These are phyloP conservation scores for Termitomyces sp. DNA, from an alignment of 768 basidiomycete species.

Conservation along the genomic window DNA sequence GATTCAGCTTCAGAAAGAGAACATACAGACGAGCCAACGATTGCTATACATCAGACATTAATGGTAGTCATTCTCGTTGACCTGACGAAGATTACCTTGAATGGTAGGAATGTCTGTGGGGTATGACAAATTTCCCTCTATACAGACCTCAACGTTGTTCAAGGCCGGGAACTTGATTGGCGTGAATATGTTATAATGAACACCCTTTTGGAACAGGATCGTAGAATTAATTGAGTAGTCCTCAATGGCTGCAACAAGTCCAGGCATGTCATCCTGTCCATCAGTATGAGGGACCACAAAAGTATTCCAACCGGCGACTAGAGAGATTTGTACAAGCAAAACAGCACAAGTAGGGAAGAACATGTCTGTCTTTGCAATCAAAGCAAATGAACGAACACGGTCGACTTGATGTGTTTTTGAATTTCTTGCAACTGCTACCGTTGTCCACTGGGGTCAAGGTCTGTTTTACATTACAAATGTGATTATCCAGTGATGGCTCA, in stretches of 20 bases:
- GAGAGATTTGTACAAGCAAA: conserved; percentile 18
- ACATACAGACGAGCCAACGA: conserved; percentile 41
- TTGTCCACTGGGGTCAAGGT: too few species aligned
- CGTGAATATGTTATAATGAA: conserved; percentile 57
- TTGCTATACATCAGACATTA: conserved; percentile 20
- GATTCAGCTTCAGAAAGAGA: background rate
- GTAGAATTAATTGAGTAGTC: conserved; percentile 37
- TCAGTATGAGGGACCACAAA: conserved; percentile 44
- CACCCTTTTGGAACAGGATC: conserved; percentile 51
- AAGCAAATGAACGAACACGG: background rate
- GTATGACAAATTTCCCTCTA: conserved; percentile 56
- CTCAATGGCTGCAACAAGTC: conserved; percentile 37
- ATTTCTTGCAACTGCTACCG: background rate
- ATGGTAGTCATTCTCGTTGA: background rate
- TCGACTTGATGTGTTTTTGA: background rate
- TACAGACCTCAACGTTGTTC: conserved; percentile 49
- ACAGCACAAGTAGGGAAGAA: conserved; percentile 7
- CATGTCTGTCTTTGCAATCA: background rate
- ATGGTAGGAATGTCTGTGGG: conserved; percentile 44
- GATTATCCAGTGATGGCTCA: too few species aligned
- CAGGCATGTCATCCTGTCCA: conserved; percentile 48
- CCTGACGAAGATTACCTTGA: conserved; percentile 30
- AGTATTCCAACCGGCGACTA: conserved; percentile 37
- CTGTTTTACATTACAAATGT: too few species aligned
- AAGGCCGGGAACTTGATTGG: conserved; percentile 50